phyloP scores from a whole-genome alignment of 108 stramenopile species.

The Pseudonitzschia pungens region DNA sequence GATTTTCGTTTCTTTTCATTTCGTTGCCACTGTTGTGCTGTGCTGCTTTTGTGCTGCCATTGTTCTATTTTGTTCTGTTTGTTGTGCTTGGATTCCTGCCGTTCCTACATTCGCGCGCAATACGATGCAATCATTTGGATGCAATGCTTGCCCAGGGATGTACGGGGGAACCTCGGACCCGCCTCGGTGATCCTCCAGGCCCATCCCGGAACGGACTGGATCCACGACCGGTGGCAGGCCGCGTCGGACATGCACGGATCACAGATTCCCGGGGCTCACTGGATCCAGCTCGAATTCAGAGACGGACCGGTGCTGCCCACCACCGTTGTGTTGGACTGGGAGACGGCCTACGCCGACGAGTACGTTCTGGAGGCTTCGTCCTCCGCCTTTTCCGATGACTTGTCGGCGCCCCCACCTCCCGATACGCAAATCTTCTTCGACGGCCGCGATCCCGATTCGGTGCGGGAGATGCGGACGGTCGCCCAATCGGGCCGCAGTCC shows the following conservation, averaged over 20 bases:
- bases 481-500: conserved; percentile 52
- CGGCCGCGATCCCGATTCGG: neutral
- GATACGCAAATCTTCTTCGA: conserved; percentile 28
- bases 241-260: conserved; percentile 81
- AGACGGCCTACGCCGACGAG: conserved; percentile 66
- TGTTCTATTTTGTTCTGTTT: too few relatives aligned
- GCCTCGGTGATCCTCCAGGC: conserved; percentile 58
- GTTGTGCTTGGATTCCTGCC: neutral
- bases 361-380: conserved; percentile 57
- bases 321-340: conserved; percentile 74
- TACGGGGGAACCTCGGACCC: conserved; percentile 82
- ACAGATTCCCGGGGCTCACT: conserved; percentile 66
- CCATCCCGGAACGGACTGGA: conserved; percentile 65
- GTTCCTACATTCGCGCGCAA: neutral
- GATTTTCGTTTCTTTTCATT: too few relatives aligned
- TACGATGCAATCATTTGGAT: neutral
- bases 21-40: too few relatives aligned
- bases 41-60: too few relatives aligned
- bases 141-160: conserved; percentile 17
- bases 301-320: conserved; percentile 32
- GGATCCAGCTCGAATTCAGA: conserved; percentile 60
- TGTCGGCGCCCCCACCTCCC: neutral
- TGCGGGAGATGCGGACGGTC: neutral
- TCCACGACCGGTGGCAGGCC: conserved; percentile 86
- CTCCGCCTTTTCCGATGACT: neutral